Conservation (phyloP, 331 rosid genomes). For the Saraca asoca region DNA sequence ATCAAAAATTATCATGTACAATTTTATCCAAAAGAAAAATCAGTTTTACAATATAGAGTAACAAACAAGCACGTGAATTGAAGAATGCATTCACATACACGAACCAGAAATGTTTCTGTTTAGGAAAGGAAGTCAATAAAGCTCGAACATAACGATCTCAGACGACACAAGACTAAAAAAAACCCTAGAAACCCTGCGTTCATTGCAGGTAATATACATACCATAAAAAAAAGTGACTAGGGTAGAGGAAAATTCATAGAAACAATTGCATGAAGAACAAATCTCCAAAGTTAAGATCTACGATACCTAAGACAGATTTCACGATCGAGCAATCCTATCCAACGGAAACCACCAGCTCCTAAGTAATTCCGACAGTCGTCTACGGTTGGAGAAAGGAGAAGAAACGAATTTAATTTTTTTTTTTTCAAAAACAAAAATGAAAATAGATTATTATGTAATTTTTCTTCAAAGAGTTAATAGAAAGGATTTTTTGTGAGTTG, state of each 20-base stretch:
- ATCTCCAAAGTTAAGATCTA: neutral
- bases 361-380: conserved; percentile 50
- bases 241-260: neutral
- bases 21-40: neutral
- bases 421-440: conserved; percentile 19
- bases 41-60: neutral
- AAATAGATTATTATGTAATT: neutral
- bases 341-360: neutral
- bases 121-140: neutral
- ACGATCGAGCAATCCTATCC: neutral
- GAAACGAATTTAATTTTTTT: conserved; percentile 37
- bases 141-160: neutral
- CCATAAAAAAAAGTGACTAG: neutral
- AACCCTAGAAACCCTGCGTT: neutral
- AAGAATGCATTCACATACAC: neutral
- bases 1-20: too few species aligned
- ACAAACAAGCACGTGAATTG: neutral
- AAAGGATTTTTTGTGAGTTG: too few species aligned
- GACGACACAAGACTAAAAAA: neutral
- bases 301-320: neutral
- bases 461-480: neutral
- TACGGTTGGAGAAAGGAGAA: conserved; percentile 35
- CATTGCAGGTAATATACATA: neutral
- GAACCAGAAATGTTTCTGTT: neutral
- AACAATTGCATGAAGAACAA: neutral